These are phyloP conservation scores for Plectranthus barbatus DNA, from an alignment of 257 asterid genomes.

Conservation along the genomic window DNA sequence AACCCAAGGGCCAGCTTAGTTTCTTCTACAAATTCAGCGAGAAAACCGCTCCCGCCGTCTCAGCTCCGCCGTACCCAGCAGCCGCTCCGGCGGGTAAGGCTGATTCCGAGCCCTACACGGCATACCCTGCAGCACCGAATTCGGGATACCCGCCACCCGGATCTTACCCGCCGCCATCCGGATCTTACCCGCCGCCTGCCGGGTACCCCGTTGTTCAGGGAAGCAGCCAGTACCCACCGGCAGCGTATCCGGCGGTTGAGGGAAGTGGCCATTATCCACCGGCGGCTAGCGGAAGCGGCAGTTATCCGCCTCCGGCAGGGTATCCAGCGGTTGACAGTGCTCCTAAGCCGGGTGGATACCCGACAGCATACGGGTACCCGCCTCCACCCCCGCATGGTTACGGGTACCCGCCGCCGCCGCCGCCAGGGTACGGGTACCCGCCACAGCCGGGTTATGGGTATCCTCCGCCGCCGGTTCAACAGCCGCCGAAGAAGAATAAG, in stretches of 20 bases:
- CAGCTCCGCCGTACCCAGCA: constrained; percentile 19
- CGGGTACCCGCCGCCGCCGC: constrained; percentile 46
- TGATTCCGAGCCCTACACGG: constrained; percentile 27
- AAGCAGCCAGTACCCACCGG: constrained; percentile 6
- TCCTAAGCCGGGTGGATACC: constrained; percentile 23
- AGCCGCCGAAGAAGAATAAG: constrained; percentile 48
- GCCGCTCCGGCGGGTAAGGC: constrained; percentile 9
- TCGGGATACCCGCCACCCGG: constrained; percentile 37
- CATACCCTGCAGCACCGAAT: constrained; percentile 62
- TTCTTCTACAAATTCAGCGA: constrained; percentile 59
- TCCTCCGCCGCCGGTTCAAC: constrained; percentile 35
- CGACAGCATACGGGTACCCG: constrained; percentile 37
- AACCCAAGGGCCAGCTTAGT: constrained; percentile 65
- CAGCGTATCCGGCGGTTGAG: not conserved
- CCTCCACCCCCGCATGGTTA: constrained; percentile 33
- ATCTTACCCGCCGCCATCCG: constrained; percentile 32
- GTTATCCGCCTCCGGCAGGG: not conserved
- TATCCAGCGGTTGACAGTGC: constrained; percentile 14
- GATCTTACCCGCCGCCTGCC: constrained; percentile 27
- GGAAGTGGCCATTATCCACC: constrained; percentile 13
- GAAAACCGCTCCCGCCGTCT: constrained; percentile 17
- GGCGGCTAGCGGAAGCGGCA: constrained; percentile 4
- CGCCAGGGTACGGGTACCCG: constrained; percentile 37
- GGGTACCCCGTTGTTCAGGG: constrained; percentile 10
- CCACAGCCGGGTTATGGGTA: constrained; percentile 55